Base-by-base conservation (phyloP, 2,329 filamentous ascomycete species). In the Xylaria sp. region DNA sequence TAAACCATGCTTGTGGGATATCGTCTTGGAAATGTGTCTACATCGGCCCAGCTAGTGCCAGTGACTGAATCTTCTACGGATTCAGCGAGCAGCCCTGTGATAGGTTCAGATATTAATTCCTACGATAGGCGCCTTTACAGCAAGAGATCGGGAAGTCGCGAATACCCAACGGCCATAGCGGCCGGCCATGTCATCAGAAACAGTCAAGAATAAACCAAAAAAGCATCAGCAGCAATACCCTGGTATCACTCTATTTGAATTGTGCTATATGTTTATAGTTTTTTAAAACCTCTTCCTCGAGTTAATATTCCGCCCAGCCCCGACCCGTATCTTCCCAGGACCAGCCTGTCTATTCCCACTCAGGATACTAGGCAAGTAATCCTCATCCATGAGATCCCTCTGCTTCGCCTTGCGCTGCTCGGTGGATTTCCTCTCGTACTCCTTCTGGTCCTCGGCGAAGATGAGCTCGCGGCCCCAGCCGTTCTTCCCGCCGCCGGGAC, bases 361-460 rank as follows among this genome's bases (percentile, higher is more conserved):
- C 77, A 99, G 78, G 57, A 99, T 92, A 41, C 89, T 86, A 0
- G 96, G 96, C 72, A 98, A 81, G 79, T 94, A 97, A 81, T 99
- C 95, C 78, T 97, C 91, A 78, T 98, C 95, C 95, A 98, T 97
- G 66, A 97, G 82, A 81, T 97, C 94, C 77, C 89, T 90, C 79
- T 92, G 89, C 77, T 90, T 91, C 63, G 84, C 84, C 75, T 91
- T 88, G 75, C 87, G 88, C 78, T 92, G 88, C 74, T 90, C 87
- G 2, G 86, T 87, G 18, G 88, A 80, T 63, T 90, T 90, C 72
- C 87, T 85, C 51, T 88, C 80, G 80, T 92, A 98, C 84, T 99
- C 96, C 84, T 97, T 98, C 84, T 99, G 96, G 79, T 99, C 96
- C 82, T 98, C 95, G 0, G 94, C 90, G 10, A 99, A 83, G 63